phyloP scores from a whole-genome alignment of 139 green algal genomes.

The Chlorella sp. region DNA sequence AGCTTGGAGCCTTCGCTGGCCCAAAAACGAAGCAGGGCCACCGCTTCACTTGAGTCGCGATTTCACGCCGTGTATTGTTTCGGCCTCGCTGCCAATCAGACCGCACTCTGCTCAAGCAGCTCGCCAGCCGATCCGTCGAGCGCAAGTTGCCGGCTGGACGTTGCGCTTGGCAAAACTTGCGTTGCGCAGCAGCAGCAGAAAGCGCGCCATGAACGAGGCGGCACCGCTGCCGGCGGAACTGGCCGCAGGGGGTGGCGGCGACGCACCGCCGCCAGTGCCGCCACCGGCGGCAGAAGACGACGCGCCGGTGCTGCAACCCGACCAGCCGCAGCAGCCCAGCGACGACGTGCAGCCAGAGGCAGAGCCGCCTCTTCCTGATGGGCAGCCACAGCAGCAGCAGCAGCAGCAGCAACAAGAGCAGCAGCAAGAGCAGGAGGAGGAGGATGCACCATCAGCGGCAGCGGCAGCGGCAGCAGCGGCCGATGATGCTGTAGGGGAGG shows the following conservation, averaged over 20 bases:
- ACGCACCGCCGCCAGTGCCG: neutral
- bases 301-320: neutral
- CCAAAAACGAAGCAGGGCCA: too few relatives aligned
- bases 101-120: too few relatives aligned
- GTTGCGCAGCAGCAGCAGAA: neutral
- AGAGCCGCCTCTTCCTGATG: neutral
- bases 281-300: neutral
- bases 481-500: too few relatives aligned
- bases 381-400: neutral
- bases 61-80: too few relatives aligned
- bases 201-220: too few relatives aligned
- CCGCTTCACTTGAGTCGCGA: too few relatives aligned
- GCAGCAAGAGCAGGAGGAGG: neutral
- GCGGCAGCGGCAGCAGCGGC: neutral
- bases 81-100: too few relatives aligned
- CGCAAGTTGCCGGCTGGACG: too few relatives aligned
- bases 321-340: neutral
- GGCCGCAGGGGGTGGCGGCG: neutral
- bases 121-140: too few relatives aligned
- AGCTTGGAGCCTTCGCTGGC: too few relatives aligned
- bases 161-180: too few relatives aligned
- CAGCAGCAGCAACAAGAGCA: neutral
- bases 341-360: neutral
- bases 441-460: conserved; percentile 11
- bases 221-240: neutral